These are phyloP conservation scores for Exidia glandulosa DNA, from an alignment of 768 basidiomycete species.

Conservation along the genomic window DNA sequence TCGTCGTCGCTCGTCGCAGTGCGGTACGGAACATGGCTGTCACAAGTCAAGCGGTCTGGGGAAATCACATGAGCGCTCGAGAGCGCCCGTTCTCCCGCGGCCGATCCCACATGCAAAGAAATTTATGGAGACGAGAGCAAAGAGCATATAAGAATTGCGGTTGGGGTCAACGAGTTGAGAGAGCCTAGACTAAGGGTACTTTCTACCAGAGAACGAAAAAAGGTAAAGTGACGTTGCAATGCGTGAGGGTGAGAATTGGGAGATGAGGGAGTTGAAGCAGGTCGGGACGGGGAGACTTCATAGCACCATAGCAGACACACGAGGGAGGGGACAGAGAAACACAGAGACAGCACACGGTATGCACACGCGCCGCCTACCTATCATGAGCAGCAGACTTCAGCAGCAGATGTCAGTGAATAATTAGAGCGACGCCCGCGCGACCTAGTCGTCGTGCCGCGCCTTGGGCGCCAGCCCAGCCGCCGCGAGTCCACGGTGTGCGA, in stretches of 20 bases:
- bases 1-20: neutral
- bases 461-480: conserved; percentile 49
- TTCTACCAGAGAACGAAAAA: neutral
- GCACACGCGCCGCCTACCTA: too few species aligned
- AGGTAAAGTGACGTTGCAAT: neutral
- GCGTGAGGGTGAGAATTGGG: neutral
- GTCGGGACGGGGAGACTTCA: neutral
- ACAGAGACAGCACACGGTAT: neutral
- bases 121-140: too few species aligned
- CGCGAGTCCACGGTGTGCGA: conserved; percentile 53
- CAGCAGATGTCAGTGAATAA: too few species aligned
- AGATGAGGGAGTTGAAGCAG: neutral
- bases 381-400: too few species aligned
- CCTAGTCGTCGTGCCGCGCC: neutral
- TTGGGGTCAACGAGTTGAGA: too few species aligned
- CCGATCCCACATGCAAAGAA: too few species aligned
- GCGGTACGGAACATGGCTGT: neutral
- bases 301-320: neutral
- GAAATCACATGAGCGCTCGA: conserved; percentile 39
- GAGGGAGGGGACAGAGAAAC: neutral
- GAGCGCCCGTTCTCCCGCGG: conserved; percentile 93
- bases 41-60: neutral
- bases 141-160: neutral
- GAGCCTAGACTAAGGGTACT: neutral
- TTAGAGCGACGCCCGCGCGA: too few species aligned